phyloP scores from a whole-genome alignment of 2,329 filamentous ascomycete species.

The Claviceps pazoutovae region DNA sequence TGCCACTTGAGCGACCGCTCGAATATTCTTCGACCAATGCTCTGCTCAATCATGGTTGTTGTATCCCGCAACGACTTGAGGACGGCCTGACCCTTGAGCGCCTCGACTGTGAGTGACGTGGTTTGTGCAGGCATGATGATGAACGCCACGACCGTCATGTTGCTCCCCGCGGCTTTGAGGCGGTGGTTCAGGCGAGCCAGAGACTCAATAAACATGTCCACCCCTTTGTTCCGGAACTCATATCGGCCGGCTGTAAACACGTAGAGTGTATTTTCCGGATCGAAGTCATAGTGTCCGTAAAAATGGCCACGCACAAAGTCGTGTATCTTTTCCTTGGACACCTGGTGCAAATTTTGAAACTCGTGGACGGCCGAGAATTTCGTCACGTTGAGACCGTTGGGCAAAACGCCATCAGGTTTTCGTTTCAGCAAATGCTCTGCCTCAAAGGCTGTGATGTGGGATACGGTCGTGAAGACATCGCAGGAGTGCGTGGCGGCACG shows the following conservation, averaged over 20 bases:
- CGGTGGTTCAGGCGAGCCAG: constrained; percentile 87
- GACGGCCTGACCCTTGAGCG: constrained; percentile 89
- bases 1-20: constrained; percentile 92
- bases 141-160: constrained; percentile 90
- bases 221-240: constrained; percentile 95
- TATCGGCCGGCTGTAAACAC: constrained; percentile 96
- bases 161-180: constrained; percentile 71
- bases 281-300: constrained; percentile 95
- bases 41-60: constrained; percentile 79
- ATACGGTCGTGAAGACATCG: constrained; percentile 97
- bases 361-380: constrained; percentile 98
- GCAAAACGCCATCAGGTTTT: constrained; percentile 90
- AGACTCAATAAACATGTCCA: constrained; percentile 99
- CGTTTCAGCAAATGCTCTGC: constrained; percentile 94
- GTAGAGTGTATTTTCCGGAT: constrained; percentile 91
- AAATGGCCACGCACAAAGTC: constrained; percentile 98
- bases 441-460: constrained; percentile 96
- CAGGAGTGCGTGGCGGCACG: constrained; percentile 80
- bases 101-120: constrained; percentile 85
- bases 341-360: constrained; percentile 95
- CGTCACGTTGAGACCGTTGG: constrained; percentile 90
- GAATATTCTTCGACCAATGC: constrained; percentile 86
- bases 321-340: constrained; percentile 94
- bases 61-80: constrained; percentile 94
- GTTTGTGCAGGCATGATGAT: constrained; percentile 98